Evolutionary conservation across 148 eudicot species (phyloP), one percentile per base, ranked within the genome.

Genomic region (Rhododendron vialii): DNA sequence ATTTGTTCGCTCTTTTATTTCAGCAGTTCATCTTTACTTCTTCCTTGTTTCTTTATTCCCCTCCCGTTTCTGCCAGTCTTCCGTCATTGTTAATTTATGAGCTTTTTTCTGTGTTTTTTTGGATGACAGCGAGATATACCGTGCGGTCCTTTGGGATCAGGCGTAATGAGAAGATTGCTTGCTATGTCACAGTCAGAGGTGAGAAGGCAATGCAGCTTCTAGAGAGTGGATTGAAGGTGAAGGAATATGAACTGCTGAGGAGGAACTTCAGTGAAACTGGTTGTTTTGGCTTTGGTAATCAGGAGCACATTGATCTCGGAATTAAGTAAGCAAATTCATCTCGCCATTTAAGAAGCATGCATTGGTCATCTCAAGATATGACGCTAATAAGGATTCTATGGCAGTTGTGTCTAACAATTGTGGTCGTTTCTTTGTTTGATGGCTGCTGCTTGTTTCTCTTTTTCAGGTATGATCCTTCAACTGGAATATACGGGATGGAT

Each of bases 161-260:
- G 89, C 94, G 95, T 91, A 94, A 95, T 89, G 94, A 94, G 82
- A 95, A 95, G 91, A 93, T 95, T 89, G 98, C 98, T 53, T 94
- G 95, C 88, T 92, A 93, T 35, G 95, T 95, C 51, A 94, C 98
- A 9, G 96, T 95, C 26, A 93, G 96, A 86, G 95, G 98, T 59
- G 98, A 95, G 48, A 95, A 95, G 88, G 96, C 96, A 80, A 94
- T 95, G 98, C 98, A 95, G 87, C 93, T 95, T 13, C 89, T 95
- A 47, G 95, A 94, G 76, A 94, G 95, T 88, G 98, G 96, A 1
- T 88, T 95, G 90, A 95, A 94, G 92, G 98, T 95, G 14, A 95
- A 95, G 94, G 98, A 94, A 85, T 95, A 95, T 73, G 94, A 92
- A 88, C 81, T 92, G 82, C 88, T 93, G 78, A 89, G 94, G 86